Percentiles rank a stretch among this genome's conserved stretches.
Conservation (phyloP, 2,329 filamentous ascomycete species). For the Verticillium nubilum region DNA sequence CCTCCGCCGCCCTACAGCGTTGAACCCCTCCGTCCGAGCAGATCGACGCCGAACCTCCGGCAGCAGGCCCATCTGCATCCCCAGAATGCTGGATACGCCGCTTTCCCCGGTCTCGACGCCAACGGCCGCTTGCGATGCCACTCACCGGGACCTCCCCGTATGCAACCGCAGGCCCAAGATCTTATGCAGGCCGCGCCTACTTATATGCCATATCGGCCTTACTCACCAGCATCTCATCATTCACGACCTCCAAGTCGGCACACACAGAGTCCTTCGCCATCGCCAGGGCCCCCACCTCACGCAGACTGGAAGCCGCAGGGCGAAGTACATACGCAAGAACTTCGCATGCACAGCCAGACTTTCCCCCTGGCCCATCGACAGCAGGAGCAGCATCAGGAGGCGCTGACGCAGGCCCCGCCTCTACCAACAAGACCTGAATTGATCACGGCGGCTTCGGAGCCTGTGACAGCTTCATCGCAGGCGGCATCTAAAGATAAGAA, state of each 20-base stretch:
- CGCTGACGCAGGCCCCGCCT: not conserved
- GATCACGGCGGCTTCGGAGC: not conserved
- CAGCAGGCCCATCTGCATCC: not conserved
- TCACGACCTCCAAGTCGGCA: not conserved
- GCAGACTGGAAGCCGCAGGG: not conserved
- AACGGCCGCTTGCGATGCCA: constrained; percentile 4
- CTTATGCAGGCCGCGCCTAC: not conserved
- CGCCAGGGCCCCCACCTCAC: not conserved
- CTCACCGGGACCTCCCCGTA: not conserved
- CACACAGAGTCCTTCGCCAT: not conserved
- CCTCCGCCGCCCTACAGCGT: constrained; percentile 1
- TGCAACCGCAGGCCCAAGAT: not conserved
- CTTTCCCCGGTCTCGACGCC: constrained; percentile 5
- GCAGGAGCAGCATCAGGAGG: not conserved
- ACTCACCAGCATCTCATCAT: not conserved
- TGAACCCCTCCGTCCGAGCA: constrained; percentile 1
- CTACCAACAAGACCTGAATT: not conserved
- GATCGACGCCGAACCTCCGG: constrained; percentile 8
- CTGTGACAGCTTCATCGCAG: not conserved
- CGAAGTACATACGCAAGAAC: not conserved
- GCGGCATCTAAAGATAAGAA: constrained; percentile 6
- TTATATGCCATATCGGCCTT: not conserved
- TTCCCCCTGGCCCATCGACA: not conserved
- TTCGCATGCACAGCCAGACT: not conserved
- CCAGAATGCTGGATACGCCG: not conserved